Percentiles rank a stretch among this genome's conserved stretches.
phyloP scores from a whole-genome alignment of 352 stramenopile genomes.

The Globisporangium perplexum region DNA sequence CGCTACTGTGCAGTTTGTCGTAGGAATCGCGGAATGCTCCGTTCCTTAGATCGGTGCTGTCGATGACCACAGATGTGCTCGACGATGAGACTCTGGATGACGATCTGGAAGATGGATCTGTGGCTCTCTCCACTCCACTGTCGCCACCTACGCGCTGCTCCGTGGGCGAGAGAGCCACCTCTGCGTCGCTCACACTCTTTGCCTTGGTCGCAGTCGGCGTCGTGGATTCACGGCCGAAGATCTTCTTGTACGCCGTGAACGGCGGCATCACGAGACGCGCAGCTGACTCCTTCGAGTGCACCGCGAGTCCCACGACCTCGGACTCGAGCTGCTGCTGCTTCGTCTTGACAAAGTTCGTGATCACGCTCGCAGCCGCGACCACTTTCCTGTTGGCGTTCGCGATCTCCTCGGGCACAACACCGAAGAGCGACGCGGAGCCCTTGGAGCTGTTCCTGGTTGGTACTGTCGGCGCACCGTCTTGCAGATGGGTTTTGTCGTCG shows the following conservation, averaged over 20 bases:
- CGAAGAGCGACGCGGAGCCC: conserved; percentile 7
- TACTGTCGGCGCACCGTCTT: background rate
- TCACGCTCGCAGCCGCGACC: conserved; percentile 23
- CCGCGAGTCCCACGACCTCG: conserved; percentile 26
- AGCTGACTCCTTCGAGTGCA: conserved; percentile 34
- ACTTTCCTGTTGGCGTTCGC: conserved; percentile 20
- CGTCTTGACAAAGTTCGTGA: conserved; percentile 34
- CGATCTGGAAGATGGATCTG: background rate
- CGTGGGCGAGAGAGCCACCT: background rate
- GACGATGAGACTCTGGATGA: conserved; percentile 1
- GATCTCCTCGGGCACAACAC: conserved; percentile 13
- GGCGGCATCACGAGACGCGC: conserved; percentile 26
- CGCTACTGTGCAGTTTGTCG: background rate
- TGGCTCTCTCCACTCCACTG: background rate
- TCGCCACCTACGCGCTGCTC: background rate
- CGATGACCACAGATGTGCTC: conserved; percentile 1
- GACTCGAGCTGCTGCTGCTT: conserved; percentile 33
- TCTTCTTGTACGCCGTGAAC: conserved; percentile 27
- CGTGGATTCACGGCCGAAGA: conserved; percentile 14
- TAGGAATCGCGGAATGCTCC: background rate
- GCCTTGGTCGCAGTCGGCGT: background rate
- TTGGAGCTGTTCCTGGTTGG: conserved; percentile 3
- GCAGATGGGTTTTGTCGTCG: background rate
- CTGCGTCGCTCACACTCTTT: background rate
- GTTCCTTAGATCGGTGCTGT: background rate